Percentiles rank a stretch among this genome's conserved stretches.
Conservation (phyloP, 768 basidiomycete genomes). For the Amanita rimosa region DNA sequence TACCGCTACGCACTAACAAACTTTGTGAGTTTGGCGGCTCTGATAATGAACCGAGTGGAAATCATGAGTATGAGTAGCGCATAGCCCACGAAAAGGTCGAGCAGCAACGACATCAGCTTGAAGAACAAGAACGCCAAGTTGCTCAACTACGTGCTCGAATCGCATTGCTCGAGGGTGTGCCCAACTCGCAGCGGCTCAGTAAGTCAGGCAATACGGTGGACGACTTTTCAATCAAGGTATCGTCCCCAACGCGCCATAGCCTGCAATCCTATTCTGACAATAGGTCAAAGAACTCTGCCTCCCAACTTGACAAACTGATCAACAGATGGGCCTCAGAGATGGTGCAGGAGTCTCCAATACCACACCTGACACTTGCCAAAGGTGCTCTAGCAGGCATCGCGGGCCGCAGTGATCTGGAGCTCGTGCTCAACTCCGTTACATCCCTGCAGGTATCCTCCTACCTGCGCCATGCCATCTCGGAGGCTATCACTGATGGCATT, state of each 20-base stretch:
- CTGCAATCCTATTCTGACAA: not conserved
- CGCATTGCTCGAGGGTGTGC: slow-evolving; percentile 58
- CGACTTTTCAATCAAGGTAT: slow-evolving; percentile 81
- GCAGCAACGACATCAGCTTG: slow-evolving; percentile 64
- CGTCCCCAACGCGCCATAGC: slow-evolving; percentile 7
- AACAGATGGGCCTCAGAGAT: slow-evolving; percentile 84
- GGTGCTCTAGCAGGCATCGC: slow-evolving; percentile 52
- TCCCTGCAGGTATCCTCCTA: slow-evolving; percentile 72
- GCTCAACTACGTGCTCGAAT: slow-evolving; percentile 64
- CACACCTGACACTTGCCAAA: slow-evolving; percentile 40
- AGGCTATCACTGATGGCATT: slow-evolving; percentile 66
- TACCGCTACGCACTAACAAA: slow-evolving; percentile 79
- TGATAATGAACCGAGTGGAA: not conserved
- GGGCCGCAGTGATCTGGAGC: slow-evolving; percentile 33
- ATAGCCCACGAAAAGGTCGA: slow-evolving; percentile 88
- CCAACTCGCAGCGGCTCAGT: slow-evolving; percentile 25
- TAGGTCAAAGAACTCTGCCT: slow-evolving; percentile 58
- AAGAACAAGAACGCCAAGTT: slow-evolving; percentile 78
- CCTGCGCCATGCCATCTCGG: slow-evolving; percentile 71
- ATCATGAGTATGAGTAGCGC: slow-evolving; percentile 44
- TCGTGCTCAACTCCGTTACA: slow-evolving; percentile 25
- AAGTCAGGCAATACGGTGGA: slow-evolving; percentile 61
- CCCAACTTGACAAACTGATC: slow-evolving; percentile 70
- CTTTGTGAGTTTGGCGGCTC: slow-evolving; percentile 40
- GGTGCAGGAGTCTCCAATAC: slow-evolving; percentile 43